Evolutionary conservation across 441 rosid genomes (phyloP), one percentile per base, ranked within the genome.

Genomic region (Pelargonium australe): DNA sequence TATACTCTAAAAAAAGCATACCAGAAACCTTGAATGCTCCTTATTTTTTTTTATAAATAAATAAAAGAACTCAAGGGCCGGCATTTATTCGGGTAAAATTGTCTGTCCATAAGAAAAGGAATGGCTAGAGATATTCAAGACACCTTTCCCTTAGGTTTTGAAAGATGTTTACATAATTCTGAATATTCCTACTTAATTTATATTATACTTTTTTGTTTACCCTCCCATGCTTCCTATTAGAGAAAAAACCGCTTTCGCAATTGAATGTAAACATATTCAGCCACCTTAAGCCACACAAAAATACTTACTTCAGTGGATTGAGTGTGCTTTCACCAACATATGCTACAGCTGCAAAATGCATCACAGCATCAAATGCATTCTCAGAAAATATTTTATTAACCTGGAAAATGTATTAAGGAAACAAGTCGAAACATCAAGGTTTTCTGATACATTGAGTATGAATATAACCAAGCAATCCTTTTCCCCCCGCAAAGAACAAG

Each of bases 301-400:
- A n/a, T 53, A 53, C 60, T n/a, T 76, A 80, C 87, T 80, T 80
- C 0, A 85, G 77, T 77, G 89, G 89, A 65, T 85, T 78, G 17
- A 84, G 74, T 3, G 86, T 84, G 75, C 89, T 85, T 75, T 85
- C 89, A 41, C 87, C 89, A 69, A 85, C 87, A 76, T 82, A 85
- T 0, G 89, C 89, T 66, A 85, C 87, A 0, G 89, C 87, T 3
- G 89, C 89, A 84, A 85, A 85, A 82, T 85, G 89, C 78, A 85
- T 85, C 57, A 85, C 87, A 13, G 87, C 89, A 79, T 84, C 89
- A 76, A 85, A 83, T 13, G 81, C 85, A 47, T 84, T 85, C 66
- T 83, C 85, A 37, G 80, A 67, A 77, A 84, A 84, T 68, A 91
- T 74, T 76, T 85, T 87, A 76, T 84, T 82, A 41, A 90, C 88